Conservation (phyloP, 2,329 filamentous ascomycete species). For the Colletotrichum spinosum region DNA sequence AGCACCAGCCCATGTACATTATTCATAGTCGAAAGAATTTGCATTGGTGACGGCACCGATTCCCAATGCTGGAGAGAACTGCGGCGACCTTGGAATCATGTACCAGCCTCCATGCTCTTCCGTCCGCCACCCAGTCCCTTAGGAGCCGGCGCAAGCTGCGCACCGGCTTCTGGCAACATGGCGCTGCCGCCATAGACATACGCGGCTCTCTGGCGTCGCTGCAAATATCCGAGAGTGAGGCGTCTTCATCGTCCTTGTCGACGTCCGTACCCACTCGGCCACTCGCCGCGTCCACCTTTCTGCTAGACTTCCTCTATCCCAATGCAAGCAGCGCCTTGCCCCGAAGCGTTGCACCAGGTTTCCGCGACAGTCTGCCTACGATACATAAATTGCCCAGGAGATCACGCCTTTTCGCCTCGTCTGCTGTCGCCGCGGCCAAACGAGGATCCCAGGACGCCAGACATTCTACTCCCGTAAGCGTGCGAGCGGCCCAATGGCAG, state of each 20-base stretch:
- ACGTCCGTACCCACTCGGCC: slow-evolving; percentile 42
- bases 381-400: slow-evolving; percentile 30
- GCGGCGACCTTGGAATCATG: slow-evolving; percentile 67
- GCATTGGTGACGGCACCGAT: slow-evolving; percentile 24
- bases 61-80: slow-evolving; percentile 69
- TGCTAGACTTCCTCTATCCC: slow-evolving; percentile 69
- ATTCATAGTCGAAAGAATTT: slow-evolving; percentile 25
- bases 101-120: slow-evolving; percentile 64
- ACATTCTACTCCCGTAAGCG: not conserved
- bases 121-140: slow-evolving; percentile 48
- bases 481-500: not conserved
- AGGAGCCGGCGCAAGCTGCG: slow-evolving; percentile 58
- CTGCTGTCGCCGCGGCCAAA: slow-evolving; percentile 24
- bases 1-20: slow-evolving; percentile 5
- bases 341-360: slow-evolving; percentile 46
- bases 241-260: slow-evolving; percentile 38
- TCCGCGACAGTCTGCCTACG: slow-evolving; percentile 36
- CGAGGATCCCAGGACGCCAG: slow-evolving; percentile 2
- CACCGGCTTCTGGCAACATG: slow-evolving; percentile 66
- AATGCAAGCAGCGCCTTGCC: slow-evolving; percentile 56
- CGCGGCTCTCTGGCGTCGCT: slow-evolving; percentile 49
- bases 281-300: slow-evolving; percentile 59
- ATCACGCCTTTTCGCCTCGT: slow-evolving; percentile 43
- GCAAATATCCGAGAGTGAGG: slow-evolving; percentile 40
- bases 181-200: slow-evolving; percentile 62